phyloP scores from a whole-genome alignment of 2,329 filamentous ascomycete genomes.

The Daldinia sp. region DNA sequence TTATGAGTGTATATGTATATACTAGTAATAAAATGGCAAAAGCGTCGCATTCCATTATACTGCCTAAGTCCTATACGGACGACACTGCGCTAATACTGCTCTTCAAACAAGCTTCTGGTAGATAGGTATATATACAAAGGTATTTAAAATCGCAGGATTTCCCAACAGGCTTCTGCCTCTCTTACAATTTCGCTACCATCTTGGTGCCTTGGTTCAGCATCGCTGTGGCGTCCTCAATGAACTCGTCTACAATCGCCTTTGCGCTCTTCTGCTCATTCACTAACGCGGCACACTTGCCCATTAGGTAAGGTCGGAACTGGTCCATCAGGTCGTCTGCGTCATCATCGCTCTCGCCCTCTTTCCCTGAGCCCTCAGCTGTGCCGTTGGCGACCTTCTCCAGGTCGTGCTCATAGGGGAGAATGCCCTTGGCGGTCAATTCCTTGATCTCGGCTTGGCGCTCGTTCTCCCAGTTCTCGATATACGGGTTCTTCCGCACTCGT shows the following conservation, averaged over 20 bases:
- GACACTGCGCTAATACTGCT: background rate
- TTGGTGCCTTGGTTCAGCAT: conserved; percentile 76
- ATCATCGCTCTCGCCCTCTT: conserved; percentile 72
- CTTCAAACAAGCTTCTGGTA: background rate
- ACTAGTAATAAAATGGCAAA: background rate
- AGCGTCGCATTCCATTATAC: background rate
- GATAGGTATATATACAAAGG: conserved; percentile 27
- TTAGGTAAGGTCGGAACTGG: conserved; percentile 66
- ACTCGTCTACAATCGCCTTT: conserved; percentile 93
- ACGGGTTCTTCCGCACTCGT: conserved; percentile 91
- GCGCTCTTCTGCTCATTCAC: conserved; percentile 93
- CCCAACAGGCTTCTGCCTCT: background rate
- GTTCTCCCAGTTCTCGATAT: conserved; percentile 96
- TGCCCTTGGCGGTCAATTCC: conserved; percentile 87
- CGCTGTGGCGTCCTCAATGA: conserved; percentile 83
- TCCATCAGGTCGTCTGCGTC: conserved; percentile 90
- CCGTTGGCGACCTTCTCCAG: conserved; percentile 79
- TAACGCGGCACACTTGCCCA: conserved; percentile 96
- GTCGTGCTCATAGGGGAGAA: conserved; percentile 94
- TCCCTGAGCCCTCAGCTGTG: conserved; percentile 59
- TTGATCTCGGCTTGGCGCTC: conserved; percentile 93
- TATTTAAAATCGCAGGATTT: background rate
- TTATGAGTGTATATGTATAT: background rate
- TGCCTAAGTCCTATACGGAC: background rate
- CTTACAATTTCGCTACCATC: conserved; percentile 77